Percentiles rank a stretch among this genome's conserved stretches.
Conservation (phyloP, 2,329 filamentous ascomycete genomes). For the Beauveria bassiana region DNA sequence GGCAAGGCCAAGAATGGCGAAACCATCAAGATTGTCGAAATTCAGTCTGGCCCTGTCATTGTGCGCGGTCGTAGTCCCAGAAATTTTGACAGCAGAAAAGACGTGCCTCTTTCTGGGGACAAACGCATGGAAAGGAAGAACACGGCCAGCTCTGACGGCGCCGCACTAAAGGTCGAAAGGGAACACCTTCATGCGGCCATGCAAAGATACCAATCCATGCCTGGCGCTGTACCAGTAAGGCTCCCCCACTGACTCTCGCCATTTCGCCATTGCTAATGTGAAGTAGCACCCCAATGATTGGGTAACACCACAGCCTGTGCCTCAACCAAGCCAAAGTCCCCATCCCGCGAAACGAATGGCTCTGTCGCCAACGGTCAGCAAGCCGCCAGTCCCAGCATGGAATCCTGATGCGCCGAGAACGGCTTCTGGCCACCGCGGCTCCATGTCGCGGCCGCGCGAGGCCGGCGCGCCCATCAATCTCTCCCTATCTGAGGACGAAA, state of each 20-base stretch:
- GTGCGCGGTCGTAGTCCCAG: slow-evolving; percentile 86
- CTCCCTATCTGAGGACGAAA: slow-evolving; percentile 53
- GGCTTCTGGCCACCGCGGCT: slow-evolving; percentile 14
- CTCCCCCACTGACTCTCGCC: neutral
- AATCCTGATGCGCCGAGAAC: slow-evolving; percentile 26
- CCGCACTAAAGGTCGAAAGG: slow-evolving; percentile 26
- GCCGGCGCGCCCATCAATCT: slow-evolving; percentile 36
- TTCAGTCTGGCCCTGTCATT: slow-evolving; percentile 88
- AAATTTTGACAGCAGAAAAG: slow-evolving; percentile 88
- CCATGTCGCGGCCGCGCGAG: slow-evolving; percentile 10
- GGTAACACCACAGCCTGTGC: slow-evolving; percentile 32
- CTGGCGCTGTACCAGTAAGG: slow-evolving; percentile 8
- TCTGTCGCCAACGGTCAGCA: slow-evolving; percentile 41
- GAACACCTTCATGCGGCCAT: slow-evolving; percentile 23
- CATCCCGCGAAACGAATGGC: slow-evolving; percentile 46
- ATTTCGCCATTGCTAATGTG: slow-evolving; percentile 13
- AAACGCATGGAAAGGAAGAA: slow-evolving; percentile 41
- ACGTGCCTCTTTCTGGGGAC: slow-evolving; percentile 62
- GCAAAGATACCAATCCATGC: slow-evolving; percentile 19
- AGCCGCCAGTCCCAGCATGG: slow-evolving; percentile 49
- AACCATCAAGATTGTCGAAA: slow-evolving; percentile 68
- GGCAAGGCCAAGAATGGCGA: slow-evolving; percentile 65
- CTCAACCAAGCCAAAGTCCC: slow-evolving; percentile 30
- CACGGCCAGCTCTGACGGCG: slow-evolving; percentile 26
- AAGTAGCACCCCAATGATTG: slow-evolving; percentile 36